Evolutionary conservation across 805 yeast genomes (phyloP).

Genomic region (Candida qinlingensis): DNA sequence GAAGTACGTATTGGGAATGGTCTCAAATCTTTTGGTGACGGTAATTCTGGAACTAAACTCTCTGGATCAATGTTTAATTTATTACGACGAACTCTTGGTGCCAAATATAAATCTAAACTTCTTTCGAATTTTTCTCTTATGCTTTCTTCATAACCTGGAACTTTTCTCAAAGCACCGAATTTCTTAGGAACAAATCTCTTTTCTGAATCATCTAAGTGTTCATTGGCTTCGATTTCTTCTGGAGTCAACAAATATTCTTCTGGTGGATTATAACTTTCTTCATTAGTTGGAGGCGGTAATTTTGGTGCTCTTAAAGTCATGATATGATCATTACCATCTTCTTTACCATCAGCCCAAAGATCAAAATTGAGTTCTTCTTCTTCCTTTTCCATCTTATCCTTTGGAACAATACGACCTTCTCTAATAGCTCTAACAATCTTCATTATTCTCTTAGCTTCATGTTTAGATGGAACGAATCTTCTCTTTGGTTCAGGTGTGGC

Average conservation of each 20-base stretch:
- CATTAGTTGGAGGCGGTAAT: constrained; percentile 92
- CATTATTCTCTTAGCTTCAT: constrained; percentile 95
- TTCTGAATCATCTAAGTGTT: constrained; percentile 68
- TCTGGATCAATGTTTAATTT: constrained; percentile 94
- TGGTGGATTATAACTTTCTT: constrained; percentile 96
- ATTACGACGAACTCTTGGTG: constrained; percentile 91
- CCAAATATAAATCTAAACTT: constrained; percentile 86
- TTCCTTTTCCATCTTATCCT: constrained; percentile 45
- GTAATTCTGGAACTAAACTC: constrained; percentile 89
- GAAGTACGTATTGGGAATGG: constrained; percentile 95
- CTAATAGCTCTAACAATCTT: constrained; percentile 94
- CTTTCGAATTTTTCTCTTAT: constrained; percentile 92
- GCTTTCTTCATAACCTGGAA: constrained; percentile 85
- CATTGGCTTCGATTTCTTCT: constrained; percentile 73
- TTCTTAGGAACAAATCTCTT: constrained; percentile 78
- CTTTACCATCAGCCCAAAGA: constrained; percentile 77
- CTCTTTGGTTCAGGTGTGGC: constrained; percentile 97
- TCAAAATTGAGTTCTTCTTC: constrained; percentile 59
- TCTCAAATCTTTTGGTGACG: constrained; percentile 92
- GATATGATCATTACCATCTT: constrained; percentile 62
- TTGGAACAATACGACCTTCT: constrained; percentile 89
- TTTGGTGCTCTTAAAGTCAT: constrained; percentile 96
- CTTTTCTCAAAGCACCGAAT: constrained; percentile 76
- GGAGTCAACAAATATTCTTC: constrained; percentile 82
- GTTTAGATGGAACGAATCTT: constrained; percentile 92